These are phyloP conservation scores for Hanseniaspora thailandica DNA, from an alignment of 805 yeast species.

Conservation along the genomic window DNA sequence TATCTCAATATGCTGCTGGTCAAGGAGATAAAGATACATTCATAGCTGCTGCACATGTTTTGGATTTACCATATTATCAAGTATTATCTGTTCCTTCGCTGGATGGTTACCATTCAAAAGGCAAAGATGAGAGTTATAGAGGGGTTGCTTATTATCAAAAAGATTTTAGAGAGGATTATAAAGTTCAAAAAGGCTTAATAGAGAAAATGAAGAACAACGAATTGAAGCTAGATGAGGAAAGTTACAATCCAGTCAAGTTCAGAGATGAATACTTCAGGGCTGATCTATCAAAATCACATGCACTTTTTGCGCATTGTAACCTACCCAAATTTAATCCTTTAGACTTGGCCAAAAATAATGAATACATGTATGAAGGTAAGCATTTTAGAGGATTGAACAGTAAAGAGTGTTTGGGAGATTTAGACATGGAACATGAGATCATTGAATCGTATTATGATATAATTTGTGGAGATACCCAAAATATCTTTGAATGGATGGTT, in stretches of 20 bases:
- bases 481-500: conserved; percentile 8
- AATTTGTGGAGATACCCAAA: conserved; percentile 5
- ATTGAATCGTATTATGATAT: conserved; percentile 3
- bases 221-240: conserved; percentile 2
- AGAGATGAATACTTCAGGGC: conserved; percentile 16
- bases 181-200: conserved; percentile 15
- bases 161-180: conserved; percentile 53
- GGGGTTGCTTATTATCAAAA: conserved; percentile 73
- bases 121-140: conserved; percentile 32
- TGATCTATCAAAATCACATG: conserved; percentile 18
- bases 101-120: conserved; percentile 29
- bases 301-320: conserved; percentile 33
- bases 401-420: conserved; percentile 15
- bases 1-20: conserved; percentile 68
- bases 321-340: conserved; percentile 33
- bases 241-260: conserved; percentile 12
- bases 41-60: conserved; percentile 48
- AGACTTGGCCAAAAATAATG: conserved; percentile 18
- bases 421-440: conserved; percentile 11
- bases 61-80: conserved; percentile 40
- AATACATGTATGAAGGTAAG: conserved; percentile 21
- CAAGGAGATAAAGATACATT: conserved; percentile 75
- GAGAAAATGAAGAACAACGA: conserved; percentile 3
- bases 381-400: conserved; percentile 13
- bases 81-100: conserved; percentile 31